These are phyloP conservation scores for Hypoxylon sp. DNA, from an alignment of 2,329 filamentous ascomycete species.

Conservation along the genomic window DNA sequence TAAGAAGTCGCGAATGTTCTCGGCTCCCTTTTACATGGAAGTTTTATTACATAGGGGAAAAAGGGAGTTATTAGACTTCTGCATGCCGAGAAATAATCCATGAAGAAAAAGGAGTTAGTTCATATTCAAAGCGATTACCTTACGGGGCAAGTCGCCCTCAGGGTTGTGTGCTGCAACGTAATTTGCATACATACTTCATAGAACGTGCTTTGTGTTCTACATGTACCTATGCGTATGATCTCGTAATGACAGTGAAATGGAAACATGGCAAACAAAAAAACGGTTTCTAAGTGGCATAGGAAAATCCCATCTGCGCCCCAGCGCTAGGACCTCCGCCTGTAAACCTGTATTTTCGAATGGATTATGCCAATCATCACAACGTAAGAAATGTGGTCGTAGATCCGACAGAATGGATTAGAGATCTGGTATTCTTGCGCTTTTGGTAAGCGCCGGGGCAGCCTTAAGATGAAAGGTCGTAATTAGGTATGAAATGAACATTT, in stretches of 20 bases:
- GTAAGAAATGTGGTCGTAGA: constrained; percentile 7
- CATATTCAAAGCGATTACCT: neutral
- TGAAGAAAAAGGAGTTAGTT: neutral
- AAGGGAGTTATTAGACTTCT: constrained; percentile 17
- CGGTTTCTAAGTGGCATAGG: constrained; percentile 14
- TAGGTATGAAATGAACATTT: too few relatives aligned
- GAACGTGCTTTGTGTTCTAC: too few relatives aligned
- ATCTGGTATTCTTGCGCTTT: constrained; percentile 4
- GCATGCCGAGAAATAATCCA: too few relatives aligned
- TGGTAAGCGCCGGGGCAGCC: neutral
- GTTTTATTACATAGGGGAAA: constrained; percentile 16
- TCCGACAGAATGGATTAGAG: constrained; percentile 27
- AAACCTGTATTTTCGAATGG: constrained; percentile 8
- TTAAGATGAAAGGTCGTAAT: constrained; percentile 1
- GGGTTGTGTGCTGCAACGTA: constrained; percentile 17
- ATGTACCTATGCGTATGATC: too few relatives aligned
- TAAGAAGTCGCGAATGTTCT: too few relatives aligned
- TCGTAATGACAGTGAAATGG: neutral
- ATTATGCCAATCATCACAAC: constrained; percentile 17
- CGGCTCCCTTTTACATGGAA: constrained; percentile 17
- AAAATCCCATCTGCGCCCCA: constrained; percentile 18
- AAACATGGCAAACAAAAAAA: constrained; percentile 7
- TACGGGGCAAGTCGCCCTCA: constrained; percentile 1
- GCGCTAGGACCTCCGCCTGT: constrained; percentile 14
- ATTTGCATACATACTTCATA: too few relatives aligned